Evolutionary conservation across 2,329 filamentous ascomycete genomes (phyloP), one percentile per base, ranked within the genome.

Genomic region (Cadophora malorum): DNA sequence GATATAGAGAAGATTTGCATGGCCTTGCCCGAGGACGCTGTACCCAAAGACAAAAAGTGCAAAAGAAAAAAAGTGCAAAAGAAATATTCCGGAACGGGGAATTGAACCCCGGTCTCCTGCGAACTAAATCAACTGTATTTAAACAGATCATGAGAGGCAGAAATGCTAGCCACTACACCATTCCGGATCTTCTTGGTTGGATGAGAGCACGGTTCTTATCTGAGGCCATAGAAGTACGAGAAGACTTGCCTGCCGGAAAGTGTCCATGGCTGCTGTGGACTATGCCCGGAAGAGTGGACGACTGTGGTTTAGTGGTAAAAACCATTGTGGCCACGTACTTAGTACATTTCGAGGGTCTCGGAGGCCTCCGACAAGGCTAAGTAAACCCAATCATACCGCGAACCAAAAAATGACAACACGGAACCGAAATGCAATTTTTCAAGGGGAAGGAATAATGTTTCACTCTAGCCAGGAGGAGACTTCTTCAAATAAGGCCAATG

Each of bases 101-200:
- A 59, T 59, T 59, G 56, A 59, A 59, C 56, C 56, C 56, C 56
- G 56, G 56, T 59, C 56, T 59, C 56, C 56, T 59, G 56, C 56
- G 56, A 38, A 21, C 55, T 14, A 1, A 4, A 16, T 59, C 19
- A 14, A 28, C n/a, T 62, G 41, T 49, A 23, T 4, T 31, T n/a
- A 49, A 10, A 62, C 52, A 55, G 28, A 33, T 55, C 52, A 8
- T 59, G 56, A 59, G 56, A 59, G 56, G 56, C 56, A 59, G 56
- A 59, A 59, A 59, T 59, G 56, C 56, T 59, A 59, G 56, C 56
- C 56, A 49, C 41, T 62, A 52, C 59, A 49, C 47, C 59, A 62
- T 49, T 52, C 47, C 59, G 41, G 59, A 62, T 7, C 5, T 28
- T n/a, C n/a, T n/a, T 52, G n/a, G n/a, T 35, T 52, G 41, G 21